phyloP scores from a whole-genome alignment of 2,329 filamentous ascomycete species.

The Rugonectria rugulosa region DNA sequence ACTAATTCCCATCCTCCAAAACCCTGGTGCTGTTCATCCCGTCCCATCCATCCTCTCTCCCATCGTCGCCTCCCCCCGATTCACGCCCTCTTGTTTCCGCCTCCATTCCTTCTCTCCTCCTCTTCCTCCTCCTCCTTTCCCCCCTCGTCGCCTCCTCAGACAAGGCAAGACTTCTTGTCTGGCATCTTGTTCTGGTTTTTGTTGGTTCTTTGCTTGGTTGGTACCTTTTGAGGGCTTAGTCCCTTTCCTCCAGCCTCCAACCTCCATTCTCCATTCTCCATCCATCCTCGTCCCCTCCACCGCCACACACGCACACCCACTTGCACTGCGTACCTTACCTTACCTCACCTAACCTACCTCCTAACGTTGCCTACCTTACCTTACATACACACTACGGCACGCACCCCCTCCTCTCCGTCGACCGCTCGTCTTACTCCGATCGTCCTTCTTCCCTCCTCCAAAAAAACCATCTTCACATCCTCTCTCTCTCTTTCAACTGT shows the following conservation, averaged over 20 bases:
- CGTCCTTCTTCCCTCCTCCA: constrained; percentile 18
- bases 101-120: constrained; percentile 31
- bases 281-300: constrained; percentile 15
- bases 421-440: constrained; percentile 17
- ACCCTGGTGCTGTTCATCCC: constrained; percentile 30
- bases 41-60: constrained; percentile 25
- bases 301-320: constrained; percentile 17
- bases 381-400: background rate
- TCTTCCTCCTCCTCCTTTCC: constrained; percentile 14
- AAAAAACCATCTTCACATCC: constrained; percentile 21
- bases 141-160: constrained; percentile 12
- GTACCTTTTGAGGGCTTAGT: constrained; percentile 19
- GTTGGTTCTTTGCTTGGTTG: constrained; percentile 6
- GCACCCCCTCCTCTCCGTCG: background rate
- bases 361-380: background rate
- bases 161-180: constrained; percentile 24
- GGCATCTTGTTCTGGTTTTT: constrained; percentile 24
- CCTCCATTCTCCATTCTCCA: constrained; percentile 21
- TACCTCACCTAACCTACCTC: background rate
- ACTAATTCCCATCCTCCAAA: constrained; percentile 20
- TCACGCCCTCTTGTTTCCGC: constrained; percentile 23
- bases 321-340: background rate
- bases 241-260: constrained; percentile 21
- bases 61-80: too few species aligned
- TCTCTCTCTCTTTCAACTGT: constrained; percentile 20